phyloP scores from a whole-genome alignment of 495 filamentous ascomycete species.

The Poronia punctata region DNA sequence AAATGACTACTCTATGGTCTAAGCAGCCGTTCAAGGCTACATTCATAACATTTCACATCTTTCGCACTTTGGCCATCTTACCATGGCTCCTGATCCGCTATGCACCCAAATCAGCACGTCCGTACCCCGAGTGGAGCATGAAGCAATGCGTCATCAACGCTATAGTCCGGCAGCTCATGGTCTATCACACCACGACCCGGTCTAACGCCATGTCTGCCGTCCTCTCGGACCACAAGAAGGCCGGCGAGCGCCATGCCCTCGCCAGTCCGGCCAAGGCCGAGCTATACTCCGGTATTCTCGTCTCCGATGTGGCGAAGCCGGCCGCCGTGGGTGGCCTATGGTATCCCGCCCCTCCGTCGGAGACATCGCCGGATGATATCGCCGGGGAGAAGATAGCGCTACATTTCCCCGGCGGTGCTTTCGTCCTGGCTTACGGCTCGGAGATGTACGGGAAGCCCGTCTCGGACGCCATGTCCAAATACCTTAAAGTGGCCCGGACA shows the following conservation, averaged over 20 bases:
- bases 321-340: conserved; percentile 1
- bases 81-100: background rate
- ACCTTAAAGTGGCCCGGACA: background rate
- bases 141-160: background rate
- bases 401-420: conserved; percentile 13
- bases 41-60: background rate
- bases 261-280: background rate
- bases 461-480: background rate
- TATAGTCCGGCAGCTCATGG: background rate
- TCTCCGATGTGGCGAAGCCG: background rate
- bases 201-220: background rate
- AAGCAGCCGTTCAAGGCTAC: conserved; percentile 1
- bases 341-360: conserved; percentile 1
- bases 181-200: background rate
- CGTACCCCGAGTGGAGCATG: background rate
- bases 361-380: background rate
- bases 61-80: background rate
- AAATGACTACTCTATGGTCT: conserved; percentile 1
- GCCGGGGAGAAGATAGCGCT: conserved; percentile 8
- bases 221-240: background rate
- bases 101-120: background rate
- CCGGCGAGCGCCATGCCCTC: background rate
- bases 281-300: conserved; percentile 1
- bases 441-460: background rate
- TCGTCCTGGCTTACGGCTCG: conserved; percentile 10